phyloP scores from a whole-genome alignment of 2,329 filamentous ascomycete species.

The Colletotrichum magnum region DNA sequence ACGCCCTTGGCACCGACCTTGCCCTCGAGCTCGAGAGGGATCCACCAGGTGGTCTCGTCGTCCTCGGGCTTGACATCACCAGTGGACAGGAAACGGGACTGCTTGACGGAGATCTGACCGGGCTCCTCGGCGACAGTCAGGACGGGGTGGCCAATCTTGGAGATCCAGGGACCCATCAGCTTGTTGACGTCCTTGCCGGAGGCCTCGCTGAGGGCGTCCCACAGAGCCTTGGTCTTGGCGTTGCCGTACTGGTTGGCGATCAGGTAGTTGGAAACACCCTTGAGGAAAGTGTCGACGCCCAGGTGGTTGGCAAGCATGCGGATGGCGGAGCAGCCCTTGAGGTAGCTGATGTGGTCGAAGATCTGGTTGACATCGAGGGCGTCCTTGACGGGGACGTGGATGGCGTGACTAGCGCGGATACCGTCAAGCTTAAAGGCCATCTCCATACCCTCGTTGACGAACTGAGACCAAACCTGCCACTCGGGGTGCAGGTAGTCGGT shows the following conservation, averaged over 20 bases:
- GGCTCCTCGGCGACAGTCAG: constrained; percentile 88
- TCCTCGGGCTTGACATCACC: constrained; percentile 94
- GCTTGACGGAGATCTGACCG: constrained; percentile 84
- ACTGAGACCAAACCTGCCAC: constrained; percentile 98
- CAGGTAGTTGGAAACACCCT: constrained; percentile 91
- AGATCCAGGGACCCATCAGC: constrained; percentile 96
- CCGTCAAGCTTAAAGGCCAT: constrained; percentile 91
- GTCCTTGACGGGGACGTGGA: constrained; percentile 94
- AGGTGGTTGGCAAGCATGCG: constrained; percentile 96
- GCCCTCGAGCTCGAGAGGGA: constrained; percentile 88
- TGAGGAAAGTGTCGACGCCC: constrained; percentile 88
- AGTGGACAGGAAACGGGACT: constrained; percentile 90
- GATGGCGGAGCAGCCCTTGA: constrained; percentile 96
- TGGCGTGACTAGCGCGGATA: constrained; percentile 92
- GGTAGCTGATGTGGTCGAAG: constrained; percentile 96
- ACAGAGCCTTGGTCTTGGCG: constrained; percentile 91
- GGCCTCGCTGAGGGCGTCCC: constrained; percentile 88
- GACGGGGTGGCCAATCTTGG: constrained; percentile 94
- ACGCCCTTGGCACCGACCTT: constrained; percentile 75
- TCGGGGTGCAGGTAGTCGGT: constrained; percentile 94
- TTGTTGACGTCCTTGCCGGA: constrained; percentile 88
- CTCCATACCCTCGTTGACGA: constrained; percentile 95
- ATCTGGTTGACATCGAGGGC: constrained; percentile 95
- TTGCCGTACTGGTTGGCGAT: constrained; percentile 90
- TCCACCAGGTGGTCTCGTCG: constrained; percentile 95